A percentile compares a stretch with the other conserved stretches of the same genome.
Evolutionary conservation across 768 basidiomycete genomes (phyloP).

Genomic region (Pulveroboletus sp.): DNA sequence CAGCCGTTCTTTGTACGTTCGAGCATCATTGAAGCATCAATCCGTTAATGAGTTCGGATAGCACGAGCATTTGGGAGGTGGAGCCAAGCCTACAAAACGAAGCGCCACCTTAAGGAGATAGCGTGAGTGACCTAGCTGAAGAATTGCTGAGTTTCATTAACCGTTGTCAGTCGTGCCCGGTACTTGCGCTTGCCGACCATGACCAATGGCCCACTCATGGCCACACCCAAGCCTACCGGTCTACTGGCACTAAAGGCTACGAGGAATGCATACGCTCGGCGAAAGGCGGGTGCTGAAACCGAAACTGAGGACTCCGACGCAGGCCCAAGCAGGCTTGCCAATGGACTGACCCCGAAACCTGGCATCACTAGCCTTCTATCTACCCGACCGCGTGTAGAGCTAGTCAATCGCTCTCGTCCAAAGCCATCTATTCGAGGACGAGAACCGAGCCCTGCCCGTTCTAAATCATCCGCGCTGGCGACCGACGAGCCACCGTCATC

Average conservation of each 20-base stretch:
- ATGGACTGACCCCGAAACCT: conserved; percentile 24
- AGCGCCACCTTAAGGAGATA: conserved; percentile 72
- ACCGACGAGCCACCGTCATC: conserved; percentile 24
- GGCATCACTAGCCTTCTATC: conserved; percentile 38
- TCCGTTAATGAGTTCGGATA: conserved; percentile 9
- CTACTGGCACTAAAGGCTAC: conserved; percentile 23
- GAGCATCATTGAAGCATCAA: not conserved
- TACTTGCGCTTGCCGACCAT: conserved; percentile 70
- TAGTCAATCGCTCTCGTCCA: conserved; percentile 22
- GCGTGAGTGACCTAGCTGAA: conserved; percentile 52
- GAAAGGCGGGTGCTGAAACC: conserved; percentile 21
- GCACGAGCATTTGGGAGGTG: conserved; percentile 62
- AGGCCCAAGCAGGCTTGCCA: conserved; percentile 23
- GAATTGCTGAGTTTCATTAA: conserved; percentile 21
- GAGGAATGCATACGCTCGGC: conserved; percentile 31
- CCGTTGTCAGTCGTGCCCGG: conserved; percentile 60
- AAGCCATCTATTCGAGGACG: conserved; percentile 25
- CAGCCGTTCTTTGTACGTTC: conserved; percentile 52
- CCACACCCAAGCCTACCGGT: conserved; percentile 28
- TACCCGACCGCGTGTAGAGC: conserved; percentile 28
- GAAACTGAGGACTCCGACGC: conserved; percentile 31
- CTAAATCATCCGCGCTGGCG: conserved; percentile 20
- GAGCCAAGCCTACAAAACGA: conserved; percentile 63
- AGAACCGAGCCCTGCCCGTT: conserved; percentile 32
- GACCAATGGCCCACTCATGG: conserved; percentile 34